Evolutionary conservation across 73 alveolate genomes (phyloP).

Genomic region (Uronychia binucleata): DNA sequence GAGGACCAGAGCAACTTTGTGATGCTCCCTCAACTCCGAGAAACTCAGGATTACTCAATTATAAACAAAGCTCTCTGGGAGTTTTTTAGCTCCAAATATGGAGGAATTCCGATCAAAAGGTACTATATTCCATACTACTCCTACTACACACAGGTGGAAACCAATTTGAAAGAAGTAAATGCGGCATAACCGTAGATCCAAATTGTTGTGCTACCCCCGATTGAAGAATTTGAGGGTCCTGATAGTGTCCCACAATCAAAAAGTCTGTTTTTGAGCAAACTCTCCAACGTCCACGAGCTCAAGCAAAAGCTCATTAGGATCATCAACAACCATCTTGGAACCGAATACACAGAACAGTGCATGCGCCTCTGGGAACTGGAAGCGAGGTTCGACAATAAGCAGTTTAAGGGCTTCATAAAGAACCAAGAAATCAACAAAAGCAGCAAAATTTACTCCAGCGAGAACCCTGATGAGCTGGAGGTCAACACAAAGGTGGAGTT

Average conservation of each 20-base stretch:
- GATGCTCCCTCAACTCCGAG: constrained; percentile 1
- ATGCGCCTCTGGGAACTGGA: constrained; percentile 42
- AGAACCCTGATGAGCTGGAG: constrained; percentile 17
- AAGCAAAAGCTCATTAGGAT: constrained; percentile 23
- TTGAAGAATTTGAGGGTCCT: not conserved
- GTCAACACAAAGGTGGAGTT: constrained; percentile 42
- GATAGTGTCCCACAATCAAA: not conserved
- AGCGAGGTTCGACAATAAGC: constrained; percentile 18
- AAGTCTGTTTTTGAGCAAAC: constrained; percentile 14
- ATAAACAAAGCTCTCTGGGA: constrained; percentile 38
- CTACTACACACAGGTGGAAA: constrained; percentile 30
- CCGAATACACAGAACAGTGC: not conserved
- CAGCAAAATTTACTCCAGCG: constrained; percentile 5
- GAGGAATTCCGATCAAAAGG: constrained; percentile 44
- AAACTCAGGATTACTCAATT: constrained; percentile 13
- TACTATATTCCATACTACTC: constrained; percentile 16
- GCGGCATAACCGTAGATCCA: not conserved
- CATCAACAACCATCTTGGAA: not conserved
- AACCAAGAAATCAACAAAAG: not conserved
- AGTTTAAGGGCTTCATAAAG: not conserved
- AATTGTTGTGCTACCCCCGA: not conserved
- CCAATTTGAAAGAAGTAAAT: not conserved
- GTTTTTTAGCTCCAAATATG: constrained; percentile 20
- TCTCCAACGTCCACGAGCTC: constrained; percentile 17
- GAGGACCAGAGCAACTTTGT: constrained; percentile 17